A percentile compares a stretch with the other conserved stretches of the same genome.
phyloP scores from a whole-genome alignment of 2,329 filamentous ascomycete genomes.

The Colletotrichum abscissum region DNA sequence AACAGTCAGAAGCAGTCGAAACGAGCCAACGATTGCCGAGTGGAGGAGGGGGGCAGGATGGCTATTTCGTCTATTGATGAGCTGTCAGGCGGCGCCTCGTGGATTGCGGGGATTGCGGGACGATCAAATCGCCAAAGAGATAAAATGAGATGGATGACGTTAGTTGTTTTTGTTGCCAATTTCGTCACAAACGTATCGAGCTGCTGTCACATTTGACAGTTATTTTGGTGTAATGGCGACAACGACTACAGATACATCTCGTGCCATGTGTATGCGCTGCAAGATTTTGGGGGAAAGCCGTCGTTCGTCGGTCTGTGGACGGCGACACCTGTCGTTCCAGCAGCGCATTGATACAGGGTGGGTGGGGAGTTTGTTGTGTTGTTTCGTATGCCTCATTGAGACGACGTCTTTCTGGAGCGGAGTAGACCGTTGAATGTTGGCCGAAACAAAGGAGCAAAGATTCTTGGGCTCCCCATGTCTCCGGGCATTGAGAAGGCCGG shows the following conservation, averaged over 20 bases:
- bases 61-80: constrained; percentile 26
- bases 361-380: constrained; percentile 8
- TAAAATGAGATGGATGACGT: constrained; percentile 14
- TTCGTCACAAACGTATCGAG: background rate
- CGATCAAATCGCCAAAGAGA: constrained; percentile 20
- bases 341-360: constrained; percentile 18
- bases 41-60: constrained; percentile 8
- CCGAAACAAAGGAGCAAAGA: constrained; percentile 15
- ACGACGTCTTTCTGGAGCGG: constrained; percentile 5
- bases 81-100: constrained; percentile 26
- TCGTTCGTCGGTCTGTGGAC: background rate
- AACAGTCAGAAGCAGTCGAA: background rate
- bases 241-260: background rate
- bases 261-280: background rate
- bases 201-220: background rate
- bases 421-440: constrained; percentile 1
- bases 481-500: constrained; percentile 31
- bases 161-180: background rate
- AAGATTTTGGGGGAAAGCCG: background rate
- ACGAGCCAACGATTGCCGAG: background rate
- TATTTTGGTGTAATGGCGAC: background rate
- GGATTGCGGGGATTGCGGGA: constrained; percentile 34
- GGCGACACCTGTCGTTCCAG: background rate
- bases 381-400: constrained; percentile 24
- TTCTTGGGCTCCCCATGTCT: constrained; percentile 27